Evolutionary conservation across 1,284 basidiomycete genomes (phyloP).

Genomic region (Gomphus bonarii): DNA sequence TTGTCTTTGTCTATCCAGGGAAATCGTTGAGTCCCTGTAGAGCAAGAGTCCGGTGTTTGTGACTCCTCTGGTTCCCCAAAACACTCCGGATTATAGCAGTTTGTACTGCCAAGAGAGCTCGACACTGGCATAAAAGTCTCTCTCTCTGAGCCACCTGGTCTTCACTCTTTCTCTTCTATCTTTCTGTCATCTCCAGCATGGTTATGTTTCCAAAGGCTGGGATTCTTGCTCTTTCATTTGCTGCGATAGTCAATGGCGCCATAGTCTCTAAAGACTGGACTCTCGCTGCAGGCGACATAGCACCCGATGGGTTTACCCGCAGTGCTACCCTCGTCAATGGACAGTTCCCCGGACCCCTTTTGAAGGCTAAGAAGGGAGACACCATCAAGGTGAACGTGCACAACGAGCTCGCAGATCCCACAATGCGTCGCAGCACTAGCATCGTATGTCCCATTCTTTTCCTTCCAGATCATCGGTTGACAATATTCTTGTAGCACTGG

Average conservation of each 20-base stretch:
- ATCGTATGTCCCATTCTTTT: no score
- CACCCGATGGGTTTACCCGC: constrained; percentile 19
- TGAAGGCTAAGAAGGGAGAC: constrained; percentile 19
- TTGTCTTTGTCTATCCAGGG: no score
- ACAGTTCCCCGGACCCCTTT: constrained; percentile 17
- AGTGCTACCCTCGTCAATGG: constrained; percentile 17
- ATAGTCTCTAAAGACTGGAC: constrained; percentile 9
- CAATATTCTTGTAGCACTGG: constrained; percentile 8
- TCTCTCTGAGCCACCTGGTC: no score
- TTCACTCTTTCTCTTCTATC: no score
- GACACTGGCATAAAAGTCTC: no score
- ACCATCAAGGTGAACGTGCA: constrained; percentile 3
- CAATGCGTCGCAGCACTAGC: constrained; percentile 20
- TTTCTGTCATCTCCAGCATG: no score
- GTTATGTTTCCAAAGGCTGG: neutral
- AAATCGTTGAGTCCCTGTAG: no score
- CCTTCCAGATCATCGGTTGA: neutral
- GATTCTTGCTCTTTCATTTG: neutral
- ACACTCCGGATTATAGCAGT: no score
- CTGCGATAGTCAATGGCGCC: neutral
- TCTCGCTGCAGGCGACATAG: constrained; percentile 14
- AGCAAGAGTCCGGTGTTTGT: no score
- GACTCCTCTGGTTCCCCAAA: no score
- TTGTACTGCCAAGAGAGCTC: no score
- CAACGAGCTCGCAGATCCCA: constrained; percentile 16